These are phyloP conservation scores for Suillus fuscotomentosus DNA, from an alignment of 768 basidiomycete genomes.

Conservation along the genomic window DNA sequence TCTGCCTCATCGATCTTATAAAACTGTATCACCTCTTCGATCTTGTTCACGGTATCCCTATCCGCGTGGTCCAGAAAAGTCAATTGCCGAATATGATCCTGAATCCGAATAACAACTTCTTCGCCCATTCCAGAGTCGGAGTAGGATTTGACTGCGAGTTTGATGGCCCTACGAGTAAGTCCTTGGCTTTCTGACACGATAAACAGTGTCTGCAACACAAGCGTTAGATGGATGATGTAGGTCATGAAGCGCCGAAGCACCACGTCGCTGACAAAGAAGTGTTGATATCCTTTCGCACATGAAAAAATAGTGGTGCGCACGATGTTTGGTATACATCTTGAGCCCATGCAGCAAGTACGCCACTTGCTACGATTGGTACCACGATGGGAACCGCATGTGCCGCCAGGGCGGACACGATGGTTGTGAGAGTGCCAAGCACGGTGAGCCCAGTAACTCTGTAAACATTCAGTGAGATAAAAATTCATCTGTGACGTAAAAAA, in stretches of 20 bases:
- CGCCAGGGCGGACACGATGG: neutral
- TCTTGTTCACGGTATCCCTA: neutral
- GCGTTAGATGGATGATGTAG: slow-evolving; percentile 24
- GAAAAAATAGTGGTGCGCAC: neutral
- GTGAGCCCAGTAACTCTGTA: neutral
- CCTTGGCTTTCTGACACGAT: neutral
- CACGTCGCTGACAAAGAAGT: neutral
- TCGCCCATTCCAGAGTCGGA: neutral
- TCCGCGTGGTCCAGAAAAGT: neutral
- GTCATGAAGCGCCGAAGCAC: slow-evolving; percentile 18
- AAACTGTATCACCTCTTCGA: neutral
- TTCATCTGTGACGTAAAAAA: no score
- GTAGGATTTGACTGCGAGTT: neutral
- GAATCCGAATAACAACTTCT: neutral
- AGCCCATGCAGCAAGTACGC: neutral
- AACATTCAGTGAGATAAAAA: neutral
- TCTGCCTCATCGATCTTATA: neutral
- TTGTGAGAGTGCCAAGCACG: neutral
- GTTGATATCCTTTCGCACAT: neutral
- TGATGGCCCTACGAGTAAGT: neutral
- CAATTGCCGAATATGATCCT: neutral
- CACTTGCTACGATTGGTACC: neutral
- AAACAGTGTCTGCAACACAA: slow-evolving; percentile 21
- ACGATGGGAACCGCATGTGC: neutral
- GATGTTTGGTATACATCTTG: neutral